phyloP scores from a whole-genome alignment of 306 rosid species.

The Dalbergia cultrata region DNA sequence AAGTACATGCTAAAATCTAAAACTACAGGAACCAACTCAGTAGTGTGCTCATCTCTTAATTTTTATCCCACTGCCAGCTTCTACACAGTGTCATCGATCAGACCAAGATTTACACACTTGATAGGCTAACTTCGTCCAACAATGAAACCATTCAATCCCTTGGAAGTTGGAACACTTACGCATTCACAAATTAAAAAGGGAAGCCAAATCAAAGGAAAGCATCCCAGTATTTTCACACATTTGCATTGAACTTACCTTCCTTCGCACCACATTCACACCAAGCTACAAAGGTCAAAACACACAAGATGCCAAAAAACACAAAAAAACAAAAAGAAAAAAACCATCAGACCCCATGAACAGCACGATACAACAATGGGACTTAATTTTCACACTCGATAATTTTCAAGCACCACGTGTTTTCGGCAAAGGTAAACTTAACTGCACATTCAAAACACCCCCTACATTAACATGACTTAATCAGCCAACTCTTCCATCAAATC shows the following conservation, averaged over 20 bases:
- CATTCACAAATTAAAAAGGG: neutral
- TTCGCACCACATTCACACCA: neutral
- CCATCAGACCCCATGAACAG: neutral
- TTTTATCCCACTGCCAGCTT: neutral
- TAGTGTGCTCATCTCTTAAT: no score
- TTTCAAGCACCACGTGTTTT: neutral
- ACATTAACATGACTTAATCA: neutral
- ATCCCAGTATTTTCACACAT: neutral
- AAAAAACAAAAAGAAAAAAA: neutral
- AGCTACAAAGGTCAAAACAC: neutral
- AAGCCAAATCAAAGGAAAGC: neutral
- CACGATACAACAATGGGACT: neutral
- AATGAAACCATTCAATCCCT: neutral
- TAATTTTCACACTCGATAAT: neutral
- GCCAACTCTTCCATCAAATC: neutral
- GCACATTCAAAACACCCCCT: neutral
- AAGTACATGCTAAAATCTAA: neutral
- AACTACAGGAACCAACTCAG: conserved; percentile 3
- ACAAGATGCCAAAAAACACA: neutral
- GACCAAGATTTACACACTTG: neutral
- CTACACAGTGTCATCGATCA: neutral
- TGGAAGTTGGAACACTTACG: no score
- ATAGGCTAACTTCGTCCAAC: neutral
- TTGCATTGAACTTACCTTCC: neutral
- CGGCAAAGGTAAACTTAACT: neutral